phyloP scores from a whole-genome alignment of 2,329 filamentous ascomycete genomes.

The Fonsecaea erecta region DNA sequence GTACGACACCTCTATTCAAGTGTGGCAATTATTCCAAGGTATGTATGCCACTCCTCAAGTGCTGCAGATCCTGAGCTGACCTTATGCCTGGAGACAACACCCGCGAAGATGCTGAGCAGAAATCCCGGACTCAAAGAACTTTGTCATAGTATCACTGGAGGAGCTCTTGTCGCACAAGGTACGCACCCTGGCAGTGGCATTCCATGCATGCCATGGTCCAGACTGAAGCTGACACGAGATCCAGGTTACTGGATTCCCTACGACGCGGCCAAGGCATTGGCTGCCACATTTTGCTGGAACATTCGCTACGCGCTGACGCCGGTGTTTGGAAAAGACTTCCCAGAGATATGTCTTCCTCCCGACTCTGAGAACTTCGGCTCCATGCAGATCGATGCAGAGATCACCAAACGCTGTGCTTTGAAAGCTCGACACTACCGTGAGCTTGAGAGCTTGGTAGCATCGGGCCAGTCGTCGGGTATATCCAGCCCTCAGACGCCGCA shows the following conservation, averaged over 20 bases:
- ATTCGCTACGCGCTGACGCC: slow-evolving; percentile 88
- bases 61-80: slow-evolving; percentile 1
- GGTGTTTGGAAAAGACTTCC: slow-evolving; percentile 84
- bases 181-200: slow-evolving; percentile 36
- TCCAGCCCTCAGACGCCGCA: slow-evolving; percentile 18
- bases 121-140: slow-evolving; percentile 88
- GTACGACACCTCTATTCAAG: slow-evolving; percentile 95
- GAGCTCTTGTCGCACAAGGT: slow-evolving; percentile 89
- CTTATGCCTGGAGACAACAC: slow-evolving; percentile 69
- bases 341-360: slow-evolving; percentile 69
- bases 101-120: slow-evolving; percentile 76
- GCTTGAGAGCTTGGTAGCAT: slow-evolving; percentile 37
- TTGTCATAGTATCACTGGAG: slow-evolving; percentile 91
- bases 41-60: slow-evolving; percentile 49
- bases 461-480: slow-evolving; percentile 13
- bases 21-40: slow-evolving; percentile 87
- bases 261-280: slow-evolving; percentile 80
- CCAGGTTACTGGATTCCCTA: slow-evolving; percentile 97
- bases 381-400: slow-evolving; percentile 67
- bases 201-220: too few species aligned
- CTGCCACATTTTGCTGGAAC: slow-evolving; percentile 83
- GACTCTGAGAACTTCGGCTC: slow-evolving; percentile 66
- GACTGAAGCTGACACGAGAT: slow-evolving; percentile 20
- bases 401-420: slow-evolving; percentile 59
- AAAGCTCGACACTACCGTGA: slow-evolving; percentile 42